Evolutionary conservation across 805 yeast species (phyloP), one percentile per base, ranked within the genome.

Genomic region (Yarrowia porcina): DNA sequence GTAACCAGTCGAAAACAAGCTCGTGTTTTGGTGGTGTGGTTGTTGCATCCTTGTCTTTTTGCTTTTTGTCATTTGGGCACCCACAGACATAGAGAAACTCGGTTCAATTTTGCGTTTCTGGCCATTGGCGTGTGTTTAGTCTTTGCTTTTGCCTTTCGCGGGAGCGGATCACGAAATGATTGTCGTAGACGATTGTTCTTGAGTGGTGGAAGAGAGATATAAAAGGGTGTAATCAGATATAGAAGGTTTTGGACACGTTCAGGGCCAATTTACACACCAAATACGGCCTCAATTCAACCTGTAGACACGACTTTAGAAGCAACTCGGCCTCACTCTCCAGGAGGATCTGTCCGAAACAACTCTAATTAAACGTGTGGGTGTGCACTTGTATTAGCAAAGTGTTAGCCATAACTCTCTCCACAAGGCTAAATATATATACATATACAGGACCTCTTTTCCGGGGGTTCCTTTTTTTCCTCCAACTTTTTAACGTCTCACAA

Each of bases 311-410:
- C 39, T 25, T 49, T 12, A n/a, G 21, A 49, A 49, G 39, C 56
- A 32, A 49, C 39, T 49, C 56, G 56, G 56, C 56, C 56, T 32
- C 56, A 49, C 36, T 49, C 56, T 10, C 56, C 56, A 49, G 56
- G 56, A 49, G 56, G 38, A 49, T 20, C 20, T 21, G 39, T 32
- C 30, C 56, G 56, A 49, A 49, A 49, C 56, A 49, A 49, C 56
- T 49, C 39, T 49, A 49, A 49, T 32, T 33, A 49, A 33, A 49
- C 39, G 39, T 47, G 33, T 11, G 50, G n/a, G 21, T 36, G 39
- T 20, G 27, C 27, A 21, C 44, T 20, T 39, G 30, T 30, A 45
- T 30, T 45, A 45, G 36, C 52, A 45, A 30, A 30, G 21, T 30
- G 52, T 18, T 27, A 30, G 56, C 56, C 39, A n/a, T n/a, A 49